phyloP scores from a whole-genome alignment of 345 rosid species.

The Rhodomyrtus tomentosa region DNA sequence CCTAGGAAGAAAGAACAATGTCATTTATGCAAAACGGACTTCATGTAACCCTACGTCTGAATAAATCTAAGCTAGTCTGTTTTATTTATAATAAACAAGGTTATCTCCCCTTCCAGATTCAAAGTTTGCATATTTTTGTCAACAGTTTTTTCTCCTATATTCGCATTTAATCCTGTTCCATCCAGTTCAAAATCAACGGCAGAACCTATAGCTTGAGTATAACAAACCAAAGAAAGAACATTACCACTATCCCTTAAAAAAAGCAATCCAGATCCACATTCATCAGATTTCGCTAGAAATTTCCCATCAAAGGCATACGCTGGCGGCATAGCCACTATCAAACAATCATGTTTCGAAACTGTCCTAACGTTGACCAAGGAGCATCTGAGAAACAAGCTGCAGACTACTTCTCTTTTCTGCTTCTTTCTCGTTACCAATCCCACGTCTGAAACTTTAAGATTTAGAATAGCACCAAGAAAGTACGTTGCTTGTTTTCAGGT shows the following conservation, averaged over 20 bases:
- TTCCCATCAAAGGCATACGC: constrained; percentile 21
- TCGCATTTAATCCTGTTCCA: background rate
- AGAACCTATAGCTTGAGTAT: background rate
- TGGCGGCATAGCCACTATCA: background rate
- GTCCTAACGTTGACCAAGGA: too few relatives aligned
- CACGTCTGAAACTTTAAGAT: background rate
- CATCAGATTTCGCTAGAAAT: constrained; percentile 32
- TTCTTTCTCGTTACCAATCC: background rate
- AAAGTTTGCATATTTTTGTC: background rate
- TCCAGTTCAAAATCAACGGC: background rate
- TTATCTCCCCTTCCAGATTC: background rate
- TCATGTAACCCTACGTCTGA: background rate
- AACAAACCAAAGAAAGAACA: background rate
- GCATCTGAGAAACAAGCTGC: too few relatives aligned
- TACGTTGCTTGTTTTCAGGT: background rate
- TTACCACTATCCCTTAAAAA: constrained; percentile 19
- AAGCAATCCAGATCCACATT: constrained; percentile 33
- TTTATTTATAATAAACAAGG: background rate
- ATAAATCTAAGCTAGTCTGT: background rate
- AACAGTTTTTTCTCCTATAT: background rate
- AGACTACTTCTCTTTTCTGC: background rate
- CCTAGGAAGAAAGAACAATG: background rate
- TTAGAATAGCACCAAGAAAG: background rate
- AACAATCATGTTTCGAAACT: too few relatives aligned
- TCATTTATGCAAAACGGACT: background rate